Base-by-base conservation (phyloP, 257 asterid species). In the Solanum arcanum region DNA sequence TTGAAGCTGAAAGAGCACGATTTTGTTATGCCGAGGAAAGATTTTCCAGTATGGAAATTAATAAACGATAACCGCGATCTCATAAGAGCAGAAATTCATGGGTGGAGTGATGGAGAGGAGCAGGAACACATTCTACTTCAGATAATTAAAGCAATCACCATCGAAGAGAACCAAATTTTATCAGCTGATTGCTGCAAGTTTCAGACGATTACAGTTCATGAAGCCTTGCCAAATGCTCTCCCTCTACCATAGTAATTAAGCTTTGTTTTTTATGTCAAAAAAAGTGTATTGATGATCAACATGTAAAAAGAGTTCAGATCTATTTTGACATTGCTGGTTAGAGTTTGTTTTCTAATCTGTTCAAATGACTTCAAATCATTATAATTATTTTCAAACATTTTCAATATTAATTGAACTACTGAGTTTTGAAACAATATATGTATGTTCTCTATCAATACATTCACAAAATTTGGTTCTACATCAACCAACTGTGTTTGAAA, bases 91-190 rank as follows among this genome's bases (percentile, higher is more conserved):
- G 86, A 83, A 56, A 86, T 91, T 23, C 88, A 86, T 60, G 92
- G 88, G 37, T 91, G 93, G 93, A 64, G 5, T 6, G 83, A 91
- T 68, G 93, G 93, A n/a, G 88, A 64, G 76, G 92, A 91, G 44
- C 85, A 89, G 2, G 84, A 91, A 86, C 12, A 82, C 6, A 5
- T 90, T 70, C 3, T 90, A 29, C 84, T 90, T 18, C 83, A 88
- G 10, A 88, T 91, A 49, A 88, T 90, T 21, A 72, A 91, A 35
- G 44, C 33, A 33, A 87, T 91, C 25, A 73, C 15, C 25, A 35
- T 69, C 3, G 87, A 90, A 77, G 92, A 90, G 25, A 78, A 44
- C 1, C 83, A 86, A 3, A 13, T 89, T 88, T 46, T 90, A 11
- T 27, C 93, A 0, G 75, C 56, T 89, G 94, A 91, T 77, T 52